These are phyloP conservation scores for Flaveria linearis DNA, from an alignment of 129 eudicot genomes.

Conservation along the genomic window DNA sequence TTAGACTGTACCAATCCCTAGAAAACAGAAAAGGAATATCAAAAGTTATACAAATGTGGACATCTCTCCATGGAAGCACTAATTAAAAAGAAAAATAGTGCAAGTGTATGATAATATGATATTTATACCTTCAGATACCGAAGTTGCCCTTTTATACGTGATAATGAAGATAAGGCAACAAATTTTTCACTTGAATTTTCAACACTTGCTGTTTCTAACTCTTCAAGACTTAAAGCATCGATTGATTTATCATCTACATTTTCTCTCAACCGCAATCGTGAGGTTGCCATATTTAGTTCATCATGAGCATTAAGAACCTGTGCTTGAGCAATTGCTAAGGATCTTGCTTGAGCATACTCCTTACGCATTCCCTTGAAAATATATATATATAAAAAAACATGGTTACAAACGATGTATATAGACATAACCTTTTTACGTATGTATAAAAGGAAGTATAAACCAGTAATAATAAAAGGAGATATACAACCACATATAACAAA, in stretches of 20 bases:
- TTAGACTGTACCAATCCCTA: constrained; percentile 84
- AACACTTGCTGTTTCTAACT: constrained; percentile 68
- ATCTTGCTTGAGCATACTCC: constrained; percentile 85
- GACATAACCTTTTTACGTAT: constrained; percentile 1
- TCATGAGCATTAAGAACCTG: constrained; percentile 97
- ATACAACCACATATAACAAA: constrained; percentile 9
- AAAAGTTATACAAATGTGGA: constrained; percentile 9
- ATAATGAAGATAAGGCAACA: constrained; percentile 57
- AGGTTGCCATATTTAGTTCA: constrained; percentile 95
- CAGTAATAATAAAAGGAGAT: background rate
- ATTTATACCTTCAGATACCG: constrained; percentile 82
- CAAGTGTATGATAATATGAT: background rate
- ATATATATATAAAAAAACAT: background rate
- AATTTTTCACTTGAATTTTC: constrained; percentile 82
- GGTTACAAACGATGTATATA: background rate
- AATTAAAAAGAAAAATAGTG: background rate
- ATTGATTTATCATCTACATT: constrained; percentile 71
- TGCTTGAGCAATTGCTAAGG: constrained; percentile 87
- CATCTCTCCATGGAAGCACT: background rate
- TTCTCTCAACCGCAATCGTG: constrained; percentile 79
- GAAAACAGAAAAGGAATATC: constrained; percentile 18
- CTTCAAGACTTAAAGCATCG: constrained; percentile 74
- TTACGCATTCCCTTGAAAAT: constrained; percentile 73
- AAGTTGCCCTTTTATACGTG: constrained; percentile 82
- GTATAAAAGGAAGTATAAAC: constrained; percentile 10